Evolutionary conservation across 2,329 filamentous ascomycete species (phyloP).

Genomic region (Diaporthe batatas): DNA sequence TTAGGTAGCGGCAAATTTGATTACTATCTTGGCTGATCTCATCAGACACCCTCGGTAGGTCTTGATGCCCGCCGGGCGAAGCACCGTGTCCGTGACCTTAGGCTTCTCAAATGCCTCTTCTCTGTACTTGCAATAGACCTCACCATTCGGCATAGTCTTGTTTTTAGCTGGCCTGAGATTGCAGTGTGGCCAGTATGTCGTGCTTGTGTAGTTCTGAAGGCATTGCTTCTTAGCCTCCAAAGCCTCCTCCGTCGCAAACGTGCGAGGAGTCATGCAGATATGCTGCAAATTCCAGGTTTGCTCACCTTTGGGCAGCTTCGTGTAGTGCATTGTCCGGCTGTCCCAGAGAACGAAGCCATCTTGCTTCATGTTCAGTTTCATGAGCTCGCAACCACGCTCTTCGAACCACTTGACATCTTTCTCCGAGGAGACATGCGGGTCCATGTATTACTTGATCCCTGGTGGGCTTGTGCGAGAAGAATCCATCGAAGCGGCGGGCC

Average conservation of each 20-base stretch:
- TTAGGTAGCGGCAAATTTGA: not conserved
- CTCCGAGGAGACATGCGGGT: conserved; percentile 48
- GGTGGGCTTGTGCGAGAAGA: conserved; percentile 50
- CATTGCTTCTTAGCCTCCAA: conserved; percentile 51
- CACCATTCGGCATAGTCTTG: conserved; percentile 53
- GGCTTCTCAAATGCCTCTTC: conserved; percentile 56
- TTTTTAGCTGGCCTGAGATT: conserved; percentile 54
- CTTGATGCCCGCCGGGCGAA: conserved; percentile 53
- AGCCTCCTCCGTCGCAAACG: conserved; percentile 52
- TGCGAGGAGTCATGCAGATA: conserved; percentile 53
- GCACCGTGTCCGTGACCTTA: conserved; percentile 49
- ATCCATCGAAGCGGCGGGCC: conserved; percentile 52
- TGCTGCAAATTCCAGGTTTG: conserved; percentile 54
- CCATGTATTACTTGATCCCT: conserved; percentile 52
- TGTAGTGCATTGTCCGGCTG: conserved; percentile 57
- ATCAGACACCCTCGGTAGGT: conserved; percentile 40
- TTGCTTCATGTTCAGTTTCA: conserved; percentile 58
- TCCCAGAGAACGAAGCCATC: conserved; percentile 57
- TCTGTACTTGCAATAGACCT: conserved; percentile 53
- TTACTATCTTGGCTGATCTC: not conserved
- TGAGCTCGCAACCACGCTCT: conserved; percentile 50
- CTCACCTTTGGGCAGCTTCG: conserved; percentile 46
- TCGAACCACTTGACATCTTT: conserved; percentile 55
- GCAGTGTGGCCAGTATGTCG: conserved; percentile 56
- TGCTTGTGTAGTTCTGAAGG: conserved; percentile 52